phyloP scores from a whole-genome alignment of 768 basidiomycete species.

The Leccinum disarticulatum region DNA sequence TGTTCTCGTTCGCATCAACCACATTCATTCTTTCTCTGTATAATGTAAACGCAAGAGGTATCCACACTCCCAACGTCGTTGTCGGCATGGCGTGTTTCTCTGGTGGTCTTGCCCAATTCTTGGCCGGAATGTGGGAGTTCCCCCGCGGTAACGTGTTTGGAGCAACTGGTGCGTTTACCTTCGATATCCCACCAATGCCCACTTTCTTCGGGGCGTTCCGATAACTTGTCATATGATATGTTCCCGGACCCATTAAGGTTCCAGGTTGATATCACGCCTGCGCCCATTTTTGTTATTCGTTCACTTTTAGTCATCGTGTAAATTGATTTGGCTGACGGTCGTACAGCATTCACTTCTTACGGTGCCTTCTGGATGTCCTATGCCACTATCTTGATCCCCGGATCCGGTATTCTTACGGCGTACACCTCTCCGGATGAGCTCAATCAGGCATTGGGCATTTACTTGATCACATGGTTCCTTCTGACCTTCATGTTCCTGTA shows the following conservation, averaged over 20 bases:
- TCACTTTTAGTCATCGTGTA: background rate
- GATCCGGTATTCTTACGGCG: constrained; percentile 57
- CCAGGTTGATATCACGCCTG: background rate
- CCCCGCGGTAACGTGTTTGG: constrained; percentile 68
- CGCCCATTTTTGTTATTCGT: background rate
- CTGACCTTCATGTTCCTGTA: constrained; percentile 70
- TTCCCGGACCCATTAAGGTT: too few species aligned
- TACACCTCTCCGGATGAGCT: constrained; percentile 46
- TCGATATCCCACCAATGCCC: background rate
- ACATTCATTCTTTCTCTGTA: constrained; percentile 77
- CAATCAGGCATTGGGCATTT: constrained; percentile 67
- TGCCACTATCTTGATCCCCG: constrained; percentile 69
- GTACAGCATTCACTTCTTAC: constrained; percentile 72
- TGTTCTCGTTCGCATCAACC: constrained; percentile 83
- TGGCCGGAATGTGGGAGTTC: constrained; percentile 92
- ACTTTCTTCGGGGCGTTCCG: background rate
- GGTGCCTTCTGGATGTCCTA: constrained; percentile 91
- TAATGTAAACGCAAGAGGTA: constrained; percentile 58
- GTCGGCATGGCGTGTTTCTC: constrained; percentile 85
- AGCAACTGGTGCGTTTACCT: constrained; percentile 56
- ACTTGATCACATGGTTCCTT: constrained; percentile 70
- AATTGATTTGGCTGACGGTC: constrained; percentile 1
- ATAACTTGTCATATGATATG: background rate
- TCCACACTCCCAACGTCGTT: constrained; percentile 64
- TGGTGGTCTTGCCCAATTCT: constrained; percentile 81